Evolutionary conservation across 2,329 filamentous ascomycete genomes (phyloP).

Genomic region (Trematosphaeria pertusa): DNA sequence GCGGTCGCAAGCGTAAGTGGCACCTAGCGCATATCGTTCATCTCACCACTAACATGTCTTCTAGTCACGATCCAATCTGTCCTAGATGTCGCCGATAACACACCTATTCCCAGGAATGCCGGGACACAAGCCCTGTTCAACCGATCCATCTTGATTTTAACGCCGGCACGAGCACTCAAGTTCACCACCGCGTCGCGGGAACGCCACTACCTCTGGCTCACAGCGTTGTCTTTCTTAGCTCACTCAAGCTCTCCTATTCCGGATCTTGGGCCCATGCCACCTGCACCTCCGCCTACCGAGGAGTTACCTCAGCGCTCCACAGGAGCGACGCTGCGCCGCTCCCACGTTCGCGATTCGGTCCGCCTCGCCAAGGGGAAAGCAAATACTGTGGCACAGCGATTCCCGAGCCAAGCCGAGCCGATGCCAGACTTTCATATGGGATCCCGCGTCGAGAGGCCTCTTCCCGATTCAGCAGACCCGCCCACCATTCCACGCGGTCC

Average conservation of each 20-base stretch:
- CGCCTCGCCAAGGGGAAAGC: constrained; percentile 79
- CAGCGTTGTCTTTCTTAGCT: constrained; percentile 90
- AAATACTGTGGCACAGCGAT: constrained; percentile 46
- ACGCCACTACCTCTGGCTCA: constrained; percentile 93
- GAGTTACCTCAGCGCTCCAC: constrained; percentile 44
- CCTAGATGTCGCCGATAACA: constrained; percentile 94
- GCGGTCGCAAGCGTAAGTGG: constrained; percentile 87
- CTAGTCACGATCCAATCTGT: constrained; percentile 94
- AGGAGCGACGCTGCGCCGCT: constrained; percentile 55
- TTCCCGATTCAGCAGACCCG: constrained; percentile 72
- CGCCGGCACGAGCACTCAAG: constrained; percentile 90
- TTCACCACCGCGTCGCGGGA: constrained; percentile 86
- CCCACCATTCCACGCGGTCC: constrained; percentile 73
- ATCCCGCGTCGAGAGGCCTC: constrained; percentile 47
- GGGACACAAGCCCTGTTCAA: constrained; percentile 71
- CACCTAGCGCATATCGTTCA: too few species aligned
- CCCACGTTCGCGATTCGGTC: constrained; percentile 84
- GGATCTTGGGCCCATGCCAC: constrained; percentile 67
- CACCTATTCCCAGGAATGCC: constrained; percentile 77
- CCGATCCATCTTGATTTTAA: constrained; percentile 92
- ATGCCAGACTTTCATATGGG: constrained; percentile 40
- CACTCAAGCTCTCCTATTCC: constrained; percentile 84
- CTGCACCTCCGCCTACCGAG: constrained; percentile 34
- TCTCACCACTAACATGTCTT: constrained; percentile 19
- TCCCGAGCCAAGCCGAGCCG: constrained; percentile 34